Base-by-base conservation (phyloP, 1,139 yeast genomes). In the Waltiozyma sp. region DNA sequence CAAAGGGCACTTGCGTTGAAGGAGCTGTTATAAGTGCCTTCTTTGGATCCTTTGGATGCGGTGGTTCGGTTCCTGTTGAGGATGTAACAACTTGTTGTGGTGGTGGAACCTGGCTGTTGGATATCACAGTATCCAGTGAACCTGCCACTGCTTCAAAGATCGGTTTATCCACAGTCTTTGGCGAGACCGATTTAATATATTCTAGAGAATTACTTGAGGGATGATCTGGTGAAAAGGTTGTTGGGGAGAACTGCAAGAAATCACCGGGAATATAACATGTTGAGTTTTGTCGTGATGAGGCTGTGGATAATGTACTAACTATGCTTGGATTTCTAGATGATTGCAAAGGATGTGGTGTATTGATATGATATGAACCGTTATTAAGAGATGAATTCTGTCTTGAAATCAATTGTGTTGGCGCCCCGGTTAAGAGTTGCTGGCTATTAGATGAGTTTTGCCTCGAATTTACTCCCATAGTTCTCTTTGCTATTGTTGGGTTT, bases 1-100 rank as follows among this genome's bases (percentile, higher is more conserved):
- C 81, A 56, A 83, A 83, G 18, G 89, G 89, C 2, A 80, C 80
- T 28, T 80, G 77, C 1, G 87, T 85, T 4, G 69, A 72, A 2
- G 83, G 84, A 3, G 80, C 56, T 2, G 66, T 56, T 39, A 70
- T 65, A 3, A 68, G 56, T 2, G 72, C 63, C 47, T 68, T 67
- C 2, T 60, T 53, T 38, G 54, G 59, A 45, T 58, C 37, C 37
- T 18, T 35, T 18, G 37, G 37, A 28, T 4, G 6, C 16, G 10
- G 5, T 15, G 16, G 16, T 28, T 28, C 23, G n/a, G 23, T 35
- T 18, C 28, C 16, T 14, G 38, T 19, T 28, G 23, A 24, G 8
- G 39, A 36, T n/a, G n/a, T n/a, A n/a, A n/a, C n/a, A n/a, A n/a
- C n/a, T 21, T 5, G 23, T 21, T 21, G 23, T 8, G 8, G 23